Evolutionary conservation across 768 basidiomycete species (phyloP), one percentile per base, ranked within the genome.

Genomic region (Asterophora lycoperdoides): DNA sequence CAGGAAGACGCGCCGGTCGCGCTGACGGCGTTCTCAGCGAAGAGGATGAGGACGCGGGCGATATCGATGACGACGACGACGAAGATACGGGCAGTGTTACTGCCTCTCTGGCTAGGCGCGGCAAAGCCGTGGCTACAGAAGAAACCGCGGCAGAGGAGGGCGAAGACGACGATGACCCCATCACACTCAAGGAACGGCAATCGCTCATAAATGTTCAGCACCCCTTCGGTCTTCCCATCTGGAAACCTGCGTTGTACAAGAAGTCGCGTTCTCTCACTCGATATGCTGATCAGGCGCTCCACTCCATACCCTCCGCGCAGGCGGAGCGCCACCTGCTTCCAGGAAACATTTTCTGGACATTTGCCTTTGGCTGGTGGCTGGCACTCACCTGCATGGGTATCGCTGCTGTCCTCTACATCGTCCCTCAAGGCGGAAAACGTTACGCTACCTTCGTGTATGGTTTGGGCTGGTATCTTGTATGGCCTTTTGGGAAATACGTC

Each of bases 401-500:
- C 36, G 83, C 91, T 6, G 74, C 70, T 36, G 23, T 94, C 14
- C 73, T 99, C 23, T 84, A 77, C 60, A 44, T 86, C 36, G 70
- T 92, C 5, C 89, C 94, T 0, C 77, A 78, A 39, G 95, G 96
- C 10, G 93, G 93, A 36, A 76, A 75, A 55, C 84, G 80, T 41
- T 98, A 95, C 64, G 81, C 90, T 2, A 80, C 78, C n/a, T 76
- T 98, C 26, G 72, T 97, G 5, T 92, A 83, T 60, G 96, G 96
- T 11, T 70, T 99, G 19, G 93, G 93, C 5, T 96, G 93, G 89
- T 99, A 99, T 64, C 78, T 97, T 45, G 80, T 81, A 17, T 98
- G 96, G 96, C 96, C 96, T 2, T 99, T 99, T 62, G 94, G 96
- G 15, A 97, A 97, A 67, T 99, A 98, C 63, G 91, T 99, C 41